Percentiles rank a stretch among this genome's conserved stretches.
phyloP scores from a whole-genome alignment of 1,284 basidiomycete species.

The Leccinum holopus region DNA sequence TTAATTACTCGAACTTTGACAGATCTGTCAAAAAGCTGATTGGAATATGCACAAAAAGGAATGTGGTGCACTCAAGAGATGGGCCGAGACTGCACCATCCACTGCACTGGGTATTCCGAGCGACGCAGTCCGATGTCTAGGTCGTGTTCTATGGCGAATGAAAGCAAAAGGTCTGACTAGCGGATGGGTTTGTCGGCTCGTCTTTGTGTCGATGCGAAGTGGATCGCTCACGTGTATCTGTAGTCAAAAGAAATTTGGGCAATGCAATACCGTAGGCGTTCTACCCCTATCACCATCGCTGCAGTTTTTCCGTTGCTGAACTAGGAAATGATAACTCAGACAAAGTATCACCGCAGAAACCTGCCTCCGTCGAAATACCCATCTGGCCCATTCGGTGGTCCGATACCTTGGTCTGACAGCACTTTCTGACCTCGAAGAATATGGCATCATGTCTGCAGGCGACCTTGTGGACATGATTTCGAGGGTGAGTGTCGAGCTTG shows the following conservation, averaged over 20 bases:
- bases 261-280: conserved; percentile 73
- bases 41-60: conserved; percentile 79
- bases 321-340: conserved; percentile 42
- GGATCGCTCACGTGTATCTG: conserved; percentile 1
- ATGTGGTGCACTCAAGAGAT: conserved; percentile 65
- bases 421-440: conserved; percentile 55
- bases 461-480: conserved; percentile 72
- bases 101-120: conserved; percentile 53
- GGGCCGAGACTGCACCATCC: conserved; percentile 51
- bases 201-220: neutral
- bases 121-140: conserved; percentile 76
- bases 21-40: conserved; percentile 78
- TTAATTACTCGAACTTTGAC: neutral
- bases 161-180: conserved; percentile 55
- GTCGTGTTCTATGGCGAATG: conserved; percentile 68
- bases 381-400: conserved; percentile 69
- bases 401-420: conserved; percentile 61
- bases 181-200: conserved; percentile 53
- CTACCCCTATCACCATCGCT: neutral
- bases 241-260: conserved; percentile 66
- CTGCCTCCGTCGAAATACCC: conserved; percentile 55
- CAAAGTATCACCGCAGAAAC: conserved; percentile 38
- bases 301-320: conserved; percentile 2
- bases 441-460: conserved; percentile 53
- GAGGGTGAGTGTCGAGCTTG: conserved; percentile 43